Evolutionary conservation across 441 rosid genomes (phyloP).

Genomic region (Aleurites moluccanus): DNA sequence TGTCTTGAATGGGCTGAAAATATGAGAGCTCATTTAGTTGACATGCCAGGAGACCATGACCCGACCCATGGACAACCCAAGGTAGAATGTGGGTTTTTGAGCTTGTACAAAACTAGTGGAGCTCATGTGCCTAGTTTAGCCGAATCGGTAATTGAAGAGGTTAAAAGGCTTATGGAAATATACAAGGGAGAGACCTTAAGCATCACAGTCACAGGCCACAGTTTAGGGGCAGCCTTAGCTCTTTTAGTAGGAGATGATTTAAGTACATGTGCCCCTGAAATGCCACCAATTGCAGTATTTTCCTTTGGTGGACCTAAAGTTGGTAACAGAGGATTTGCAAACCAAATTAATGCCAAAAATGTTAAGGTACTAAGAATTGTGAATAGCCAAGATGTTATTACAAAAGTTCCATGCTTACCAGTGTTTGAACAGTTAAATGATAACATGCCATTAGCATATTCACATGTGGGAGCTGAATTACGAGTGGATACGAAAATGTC

Average conservation of each 20-base stretch:
- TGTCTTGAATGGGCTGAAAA: conserved; percentile 89
- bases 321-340: conserved; percentile 65
- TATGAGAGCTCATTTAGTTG: conserved; percentile 62
- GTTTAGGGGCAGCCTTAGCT: conserved; percentile 66
- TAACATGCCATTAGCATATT: conserved; percentile 37
- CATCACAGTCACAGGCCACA: conserved; percentile 79
- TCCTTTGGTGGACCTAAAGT: conserved; percentile 88
- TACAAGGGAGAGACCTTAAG: conserved; percentile 70
- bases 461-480: conserved; percentile 55
- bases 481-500: conserved; percentile 72
- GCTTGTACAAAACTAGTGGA: conserved; percentile 59
- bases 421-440: conserved; percentile 40
- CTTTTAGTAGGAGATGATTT: conserved; percentile 59
- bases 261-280: conserved; percentile 42
- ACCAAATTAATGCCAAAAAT: conserved; percentile 39
- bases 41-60: conserved; percentile 34
- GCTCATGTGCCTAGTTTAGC: conserved; percentile 47
- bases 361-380: conserved; percentile 70
- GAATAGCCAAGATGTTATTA: conserved; percentile 68
- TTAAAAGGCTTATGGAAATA: conserved; percentile 50
- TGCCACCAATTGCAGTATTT: conserved; percentile 65
- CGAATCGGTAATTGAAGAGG: conserved; percentile 55
- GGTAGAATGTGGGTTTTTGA: conserved; percentile 77
- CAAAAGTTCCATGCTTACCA: conserved; percentile 71
- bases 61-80: conserved; percentile 44